A percentile compares a stretch with the other conserved stretches of the same genome.
phyloP scores from a whole-genome alignment of 768 basidiomycete species.

The Holtermanniella nyarrowii region DNA sequence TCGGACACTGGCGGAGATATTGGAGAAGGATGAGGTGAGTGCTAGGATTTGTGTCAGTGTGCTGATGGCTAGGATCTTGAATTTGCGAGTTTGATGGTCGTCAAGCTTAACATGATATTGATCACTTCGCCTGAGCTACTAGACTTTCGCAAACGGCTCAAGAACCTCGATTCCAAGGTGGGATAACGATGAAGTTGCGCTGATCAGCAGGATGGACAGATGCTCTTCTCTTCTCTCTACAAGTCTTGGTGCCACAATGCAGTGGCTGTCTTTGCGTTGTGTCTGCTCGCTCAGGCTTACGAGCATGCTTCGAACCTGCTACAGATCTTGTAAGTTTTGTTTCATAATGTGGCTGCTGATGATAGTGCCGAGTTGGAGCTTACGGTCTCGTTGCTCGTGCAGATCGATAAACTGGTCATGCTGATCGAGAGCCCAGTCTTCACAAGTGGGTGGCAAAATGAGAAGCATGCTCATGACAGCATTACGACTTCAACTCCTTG shows the following conservation, averaged over 20 bases:
- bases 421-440: conserved; percentile 97
- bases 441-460: conserved; percentile 56
- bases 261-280: conserved; percentile 90
- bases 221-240: conserved; percentile 84
- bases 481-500: conserved; percentile 77
- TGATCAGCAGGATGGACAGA: conserved; percentile 85
- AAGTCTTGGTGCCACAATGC: conserved; percentile 98
- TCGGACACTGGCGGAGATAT: conserved; percentile 85
- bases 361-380: conserved; percentile 88
- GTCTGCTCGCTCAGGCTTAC: conserved; percentile 92
- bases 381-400: conserved; percentile 85
- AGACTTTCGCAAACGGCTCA: conserved; percentile 84
- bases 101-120: conserved; percentile 91
- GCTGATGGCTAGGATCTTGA: conserved; percentile 65
- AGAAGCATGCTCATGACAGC: conserved; percentile 21
- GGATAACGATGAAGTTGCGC: conserved; percentile 14
- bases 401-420: conserved; percentile 95
- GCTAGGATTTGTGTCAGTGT: not conserved
- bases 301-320: conserved; percentile 95
- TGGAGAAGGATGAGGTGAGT: conserved; percentile 92
- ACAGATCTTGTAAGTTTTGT: conserved; percentile 69
- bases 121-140: conserved; percentile 93
- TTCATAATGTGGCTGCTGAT: not conserved
- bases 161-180: conserved; percentile 85
- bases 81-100: conserved; percentile 93